Base-by-base conservation (phyloP, 2,329 filamentous ascomycete species). In the Neonectria ditissima region DNA sequence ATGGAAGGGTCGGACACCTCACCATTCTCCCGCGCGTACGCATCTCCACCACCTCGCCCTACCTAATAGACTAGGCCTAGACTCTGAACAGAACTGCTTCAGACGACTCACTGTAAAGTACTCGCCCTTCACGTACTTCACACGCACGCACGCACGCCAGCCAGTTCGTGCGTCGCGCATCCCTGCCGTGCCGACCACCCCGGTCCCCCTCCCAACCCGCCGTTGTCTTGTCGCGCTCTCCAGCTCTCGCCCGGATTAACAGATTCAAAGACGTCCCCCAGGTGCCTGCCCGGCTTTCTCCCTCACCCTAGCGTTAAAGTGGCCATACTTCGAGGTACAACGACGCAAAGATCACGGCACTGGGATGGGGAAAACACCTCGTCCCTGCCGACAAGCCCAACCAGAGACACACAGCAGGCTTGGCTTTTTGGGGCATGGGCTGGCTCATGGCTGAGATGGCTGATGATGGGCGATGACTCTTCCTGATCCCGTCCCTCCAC, bases 151-250 rank as follows among this genome's bases (percentile, higher is more conserved):
- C 65, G 59, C 67, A 72, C 65, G 61, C 69, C 70, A 71, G 60
- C 59, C 59, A 65, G 70, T 72, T 72, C 66, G 70, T 72, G 68
- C 70, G 62, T 71, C 70, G 68, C 70, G 69, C 70, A 72, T 71
- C 70, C 70, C 70, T 72, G 70, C 66, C 66, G 48, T 64, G 58
- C 63, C 65, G 62, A 60, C 57, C 59, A 69, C 65, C 70, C 70
- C 53, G 52, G 70, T 65, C 69, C 65, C 68, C 68, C 68, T 62
- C 67, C 68, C 70, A 71, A 68, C 66, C 68, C 66, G 65, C 66
- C 62, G 55, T 34, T 64, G 67, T 54, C 43, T 47, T 51, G 37
- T 56, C 28, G 30, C 48, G 30, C 55, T 55, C 45, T 58, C 41
- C 43, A 34, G 41, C 43, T 48, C 41, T 52, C 55, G 44, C 51